Base-by-base conservation (phyloP, 225 moss, liverwort and hornwort genomes). In the Neckera pumila region DNA sequence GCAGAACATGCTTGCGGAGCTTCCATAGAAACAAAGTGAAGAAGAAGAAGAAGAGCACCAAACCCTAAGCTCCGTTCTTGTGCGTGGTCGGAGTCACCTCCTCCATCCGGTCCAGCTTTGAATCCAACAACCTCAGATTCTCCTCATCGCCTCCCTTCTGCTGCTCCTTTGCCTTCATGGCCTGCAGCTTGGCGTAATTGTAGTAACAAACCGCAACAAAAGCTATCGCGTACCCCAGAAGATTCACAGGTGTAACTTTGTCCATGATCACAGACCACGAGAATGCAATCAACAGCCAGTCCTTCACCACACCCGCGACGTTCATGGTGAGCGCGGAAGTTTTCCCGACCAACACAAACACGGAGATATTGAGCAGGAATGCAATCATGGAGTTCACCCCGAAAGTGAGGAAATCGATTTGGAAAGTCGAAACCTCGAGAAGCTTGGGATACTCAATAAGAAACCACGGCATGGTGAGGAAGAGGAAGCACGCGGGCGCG, bases 261-360 rank as follows among this genome's bases (percentile, higher is more conserved):
- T 94, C 94, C 92, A 94, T 85, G 40, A 94, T 94, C 47, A 94
- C 94, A 19, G 92, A 91, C 94, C 94, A 94, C 2, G 94, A 92
- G 84, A 94, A 94, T 1, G 94, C 94, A 60, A 94, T 94, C n/a
- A 92, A 61, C 38, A 94, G 87, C 94, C 94, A 94, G 85, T 94
- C 94, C 84, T 94, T 94, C 23, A 92, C 92, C 22, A 94, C 94
- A 11, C 94, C 94, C 8, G 92, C 94, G 31, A 94, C 92, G 63
- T 94, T 94, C 94, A 94, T 94, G 12, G 94, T 94, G 51, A 94
- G 86, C 43, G 94, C 94, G 0, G 94, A 94, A 1, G 92, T 94
- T 60, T 91, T 94, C 51, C 94, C 94, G 18, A 94, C 94, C 36
- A 94, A 42, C 51, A 94, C 91, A 31, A 94, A 94, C 25, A 94